These are phyloP conservation scores for Aegle marmelos DNA, from an alignment of 345 rosid genomes.

Conservation along the genomic window DNA sequence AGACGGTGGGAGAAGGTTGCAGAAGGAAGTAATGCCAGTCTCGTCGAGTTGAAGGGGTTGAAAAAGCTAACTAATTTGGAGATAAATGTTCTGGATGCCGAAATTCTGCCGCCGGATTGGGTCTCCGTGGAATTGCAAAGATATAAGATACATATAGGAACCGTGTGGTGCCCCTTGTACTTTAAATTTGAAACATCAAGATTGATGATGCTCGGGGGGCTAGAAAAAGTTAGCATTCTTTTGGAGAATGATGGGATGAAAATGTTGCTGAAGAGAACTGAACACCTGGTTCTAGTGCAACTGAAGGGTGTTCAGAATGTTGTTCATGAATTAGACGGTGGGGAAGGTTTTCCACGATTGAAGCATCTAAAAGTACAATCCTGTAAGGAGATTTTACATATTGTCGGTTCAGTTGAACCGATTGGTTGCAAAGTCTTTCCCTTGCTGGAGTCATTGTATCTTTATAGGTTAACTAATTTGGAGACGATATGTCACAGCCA, in stretches of 20 bases:
- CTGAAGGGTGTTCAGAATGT: background rate
- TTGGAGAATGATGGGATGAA: background rate
- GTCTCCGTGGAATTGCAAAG: background rate
- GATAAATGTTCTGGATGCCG: fast-evolving
- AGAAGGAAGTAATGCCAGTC: no score
- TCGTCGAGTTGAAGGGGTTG: no score
- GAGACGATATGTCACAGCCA: no score
- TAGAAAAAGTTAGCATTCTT: background rate
- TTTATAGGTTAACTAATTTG: background rate
- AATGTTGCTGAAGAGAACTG: constrained; percentile 12
- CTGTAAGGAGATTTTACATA: background rate
- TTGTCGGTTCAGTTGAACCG: background rate
- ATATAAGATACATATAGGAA: background rate
- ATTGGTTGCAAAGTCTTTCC: background rate
- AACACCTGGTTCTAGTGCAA: constrained; percentile 4
- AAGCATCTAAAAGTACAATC: constrained; percentile 15
- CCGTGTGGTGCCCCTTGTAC: background rate
- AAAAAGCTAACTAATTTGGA: no score
- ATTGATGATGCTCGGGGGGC: constrained; percentile 5
- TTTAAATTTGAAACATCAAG: background rate
- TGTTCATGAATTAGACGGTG: no score
- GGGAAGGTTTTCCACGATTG: constrained; percentile 11
- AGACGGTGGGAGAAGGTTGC: no score
- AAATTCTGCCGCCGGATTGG: no score
- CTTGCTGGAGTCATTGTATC: constrained; percentile 7